Base-by-base conservation (phyloP, 441 rosid genomes). In the Eutrema salsugineum region DNA sequence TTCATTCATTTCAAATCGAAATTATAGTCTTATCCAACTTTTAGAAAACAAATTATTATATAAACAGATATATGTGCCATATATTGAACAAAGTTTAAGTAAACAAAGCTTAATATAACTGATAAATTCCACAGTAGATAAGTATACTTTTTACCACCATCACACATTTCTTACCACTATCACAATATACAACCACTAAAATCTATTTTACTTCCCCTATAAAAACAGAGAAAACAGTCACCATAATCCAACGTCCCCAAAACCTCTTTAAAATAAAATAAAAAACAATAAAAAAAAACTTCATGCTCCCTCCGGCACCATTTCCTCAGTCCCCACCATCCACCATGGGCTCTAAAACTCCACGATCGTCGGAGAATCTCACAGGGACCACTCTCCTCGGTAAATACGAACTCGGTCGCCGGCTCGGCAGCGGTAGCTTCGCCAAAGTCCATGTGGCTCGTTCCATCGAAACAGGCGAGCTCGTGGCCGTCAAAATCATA, bases 401-500 rank as follows among this genome's bases (percentile, higher is more conserved):
- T 3, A 86, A 77, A 75, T 94, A 94, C 80, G 82, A 83, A 40
- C 72, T 91, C 12, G 92, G 92, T 36, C 82, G 81, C 6, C 57
- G 84, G 0, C 75, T 94, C 3, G 97, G 99, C 36, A 79, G 89
- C 8, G 95, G 99, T 46, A 83, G 84, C 81, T 86, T 91, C 24
- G 91, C 97, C 5, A 84, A 91, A 72, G 90, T 92, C 42, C 82
- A 83, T 19, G 79, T 79, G 24, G 96, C 94, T 16, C 78, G 80
- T 11, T 71, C 84, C 46, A n/a, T 82, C 36, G 66, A 38, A 27
- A 80, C 82, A 36, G 71, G 67, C 11, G 63, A 72, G 10, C 30
- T 67, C 8, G 86, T 86, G 16, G 89, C 93, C 5, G 38, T 86
- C 27, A 88, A 86, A 51, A 77, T 85, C 68, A 86, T 86, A 11